These are phyloP conservation scores for Dryas drummondii DNA, from an alignment of 306 rosid species.

Conservation along the genomic window DNA sequence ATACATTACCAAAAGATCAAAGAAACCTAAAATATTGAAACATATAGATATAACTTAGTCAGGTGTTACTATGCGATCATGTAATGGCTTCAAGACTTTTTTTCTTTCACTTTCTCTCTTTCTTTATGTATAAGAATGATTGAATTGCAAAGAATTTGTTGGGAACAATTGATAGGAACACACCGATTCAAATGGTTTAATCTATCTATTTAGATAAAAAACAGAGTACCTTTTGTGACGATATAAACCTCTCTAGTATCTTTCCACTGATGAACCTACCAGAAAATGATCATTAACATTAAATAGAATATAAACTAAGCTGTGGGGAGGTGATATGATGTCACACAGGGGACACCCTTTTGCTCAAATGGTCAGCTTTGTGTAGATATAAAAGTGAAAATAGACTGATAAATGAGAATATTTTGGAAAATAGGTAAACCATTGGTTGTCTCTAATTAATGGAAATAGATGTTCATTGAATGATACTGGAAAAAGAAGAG, in stretches of 20 bases:
- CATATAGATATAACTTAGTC: neutral
- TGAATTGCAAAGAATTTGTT: neutral
- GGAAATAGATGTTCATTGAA: neutral
- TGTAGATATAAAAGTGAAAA: neutral
- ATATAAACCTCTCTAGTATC: slow-evolving; percentile 48
- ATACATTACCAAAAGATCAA: neutral
- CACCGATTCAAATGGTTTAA: neutral
- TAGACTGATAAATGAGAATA: no score
- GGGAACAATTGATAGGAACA: neutral
- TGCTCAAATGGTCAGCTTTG: neutral
- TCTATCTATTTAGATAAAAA: neutral
- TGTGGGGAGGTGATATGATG: neutral
- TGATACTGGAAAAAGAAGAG: neutral
- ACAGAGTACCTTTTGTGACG: slow-evolving; percentile 73
- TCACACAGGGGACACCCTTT: slow-evolving; percentile 3
- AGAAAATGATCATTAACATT: neutral
- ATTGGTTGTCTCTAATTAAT: neutral
- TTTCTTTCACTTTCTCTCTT: neutral
- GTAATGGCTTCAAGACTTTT: neutral
- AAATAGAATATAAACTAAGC: neutral
- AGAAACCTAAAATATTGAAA: neutral
- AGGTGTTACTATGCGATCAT: neutral
- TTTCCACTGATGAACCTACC: slow-evolving; percentile 60
- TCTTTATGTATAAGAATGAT: neutral
- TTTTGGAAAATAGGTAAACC: neutral